Evolutionary conservation across 2,329 filamentous ascomycete species (phyloP).

Genomic region (Juglanconis juglandina): DNA sequence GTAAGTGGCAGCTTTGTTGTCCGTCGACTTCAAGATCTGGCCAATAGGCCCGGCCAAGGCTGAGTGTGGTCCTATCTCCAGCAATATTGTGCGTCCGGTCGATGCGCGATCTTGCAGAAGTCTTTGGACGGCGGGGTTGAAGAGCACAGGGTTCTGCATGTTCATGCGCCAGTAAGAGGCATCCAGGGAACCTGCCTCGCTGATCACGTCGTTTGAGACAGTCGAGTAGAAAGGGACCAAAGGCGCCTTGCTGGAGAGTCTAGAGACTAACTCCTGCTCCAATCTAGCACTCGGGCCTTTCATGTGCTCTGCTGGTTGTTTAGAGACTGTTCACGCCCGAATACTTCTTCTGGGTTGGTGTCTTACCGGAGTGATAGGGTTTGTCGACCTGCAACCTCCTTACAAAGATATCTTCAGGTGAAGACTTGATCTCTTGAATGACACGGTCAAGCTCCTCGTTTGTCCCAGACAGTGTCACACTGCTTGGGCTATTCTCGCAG

Average conservation of each 20-base stretch:
- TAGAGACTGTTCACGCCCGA: background rate
- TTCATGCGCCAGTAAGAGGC: background rate
- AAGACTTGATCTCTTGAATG: background rate
- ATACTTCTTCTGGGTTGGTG: too few relatives aligned
- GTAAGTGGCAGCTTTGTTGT: too few relatives aligned
- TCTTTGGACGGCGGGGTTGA: background rate
- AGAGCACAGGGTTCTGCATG: background rate
- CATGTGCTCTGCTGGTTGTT: background rate
- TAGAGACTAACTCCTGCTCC: background rate
- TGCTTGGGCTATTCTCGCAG: slow-evolving; percentile 13
- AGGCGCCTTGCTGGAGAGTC: background rate
- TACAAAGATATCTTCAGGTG: background rate
- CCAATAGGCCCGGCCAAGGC: background rate
- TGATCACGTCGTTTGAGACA: background rate
- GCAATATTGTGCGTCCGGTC: background rate
- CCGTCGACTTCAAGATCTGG: background rate
- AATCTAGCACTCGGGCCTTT: background rate
- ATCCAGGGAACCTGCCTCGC: background rate
- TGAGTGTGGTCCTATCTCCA: background rate
- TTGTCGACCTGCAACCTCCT: too few relatives aligned
- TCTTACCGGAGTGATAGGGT: too few relatives aligned
- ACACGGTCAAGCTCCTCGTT: background rate
- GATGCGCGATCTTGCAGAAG: background rate
- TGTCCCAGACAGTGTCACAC: slow-evolving; percentile 9
- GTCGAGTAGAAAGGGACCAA: background rate